Conservation (phyloP, 2,329 filamentous ascomycete genomes). For the Periglandula ipomoeae region DNA sequence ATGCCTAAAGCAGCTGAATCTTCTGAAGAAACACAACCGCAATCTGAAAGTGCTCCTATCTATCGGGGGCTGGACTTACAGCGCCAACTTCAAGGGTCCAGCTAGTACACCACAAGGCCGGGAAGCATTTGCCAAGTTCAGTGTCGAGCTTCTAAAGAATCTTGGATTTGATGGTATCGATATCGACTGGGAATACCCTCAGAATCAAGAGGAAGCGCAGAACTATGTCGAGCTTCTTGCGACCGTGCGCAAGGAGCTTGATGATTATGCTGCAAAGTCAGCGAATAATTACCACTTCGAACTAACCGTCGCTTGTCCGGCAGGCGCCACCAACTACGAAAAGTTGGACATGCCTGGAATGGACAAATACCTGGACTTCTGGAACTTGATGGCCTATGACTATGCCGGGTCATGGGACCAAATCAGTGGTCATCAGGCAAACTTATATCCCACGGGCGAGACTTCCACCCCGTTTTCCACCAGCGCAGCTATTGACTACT, state of each 20-base stretch:
- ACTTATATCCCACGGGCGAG: slow-evolving; percentile 57
- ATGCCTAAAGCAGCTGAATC: slow-evolving; percentile 78
- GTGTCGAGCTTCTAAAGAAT: slow-evolving; percentile 68
- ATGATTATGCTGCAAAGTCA: slow-evolving; percentile 42
- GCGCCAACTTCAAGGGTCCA: slow-evolving; percentile 68
- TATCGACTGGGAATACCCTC: slow-evolving; percentile 62
- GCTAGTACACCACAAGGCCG: slow-evolving; percentile 64
- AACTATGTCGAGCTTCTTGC: slow-evolving; percentile 51
- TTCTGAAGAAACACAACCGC: slow-evolving; percentile 73
- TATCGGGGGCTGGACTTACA: slow-evolving; percentile 91
- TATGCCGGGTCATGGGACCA: slow-evolving; percentile 76
- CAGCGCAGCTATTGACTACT: slow-evolving; percentile 58
- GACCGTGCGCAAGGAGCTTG: slow-evolving; percentile 47
- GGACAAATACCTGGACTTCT: slow-evolving; percentile 61
- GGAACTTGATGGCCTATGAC: slow-evolving; percentile 85
- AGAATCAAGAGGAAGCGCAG: slow-evolving; percentile 42
- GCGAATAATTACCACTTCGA: slow-evolving; percentile 45
- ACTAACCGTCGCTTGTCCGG: slow-evolving; percentile 55
- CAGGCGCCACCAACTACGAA: slow-evolving; percentile 52
- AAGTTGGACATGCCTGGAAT: slow-evolving; percentile 55
- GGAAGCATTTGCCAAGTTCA: slow-evolving; percentile 60
- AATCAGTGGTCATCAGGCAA: slow-evolving; percentile 67
- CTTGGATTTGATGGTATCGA: slow-evolving; percentile 69
- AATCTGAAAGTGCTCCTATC: slow-evolving; percentile 79
- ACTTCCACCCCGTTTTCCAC: slow-evolving; percentile 70